Evolutionary conservation across 352 stramenopile genomes (phyloP).

Genomic region (Globisporangium heterothallicum): DNA sequence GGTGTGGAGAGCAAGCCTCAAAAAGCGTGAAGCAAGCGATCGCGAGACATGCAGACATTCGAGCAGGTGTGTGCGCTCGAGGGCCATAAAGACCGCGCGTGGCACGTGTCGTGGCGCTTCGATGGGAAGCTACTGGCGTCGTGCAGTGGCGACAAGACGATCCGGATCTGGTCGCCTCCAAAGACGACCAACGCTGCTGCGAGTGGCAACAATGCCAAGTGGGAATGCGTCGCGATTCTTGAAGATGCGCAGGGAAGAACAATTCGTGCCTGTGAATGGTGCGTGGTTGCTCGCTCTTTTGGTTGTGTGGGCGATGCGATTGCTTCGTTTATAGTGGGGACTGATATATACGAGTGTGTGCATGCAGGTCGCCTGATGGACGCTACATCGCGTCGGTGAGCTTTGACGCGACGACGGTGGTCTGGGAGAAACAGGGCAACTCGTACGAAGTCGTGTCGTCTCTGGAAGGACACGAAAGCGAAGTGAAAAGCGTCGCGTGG

Average conservation of each 20-base stretch:
- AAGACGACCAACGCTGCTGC: no score
- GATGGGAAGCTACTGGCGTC: conserved; percentile 85
- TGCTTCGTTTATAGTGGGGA: neutral
- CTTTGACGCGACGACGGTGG: conserved; percentile 94
- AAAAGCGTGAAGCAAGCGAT: neutral
- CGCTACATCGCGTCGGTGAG: conserved; percentile 91
- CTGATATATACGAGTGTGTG: neutral
- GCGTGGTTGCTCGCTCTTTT: neutral
- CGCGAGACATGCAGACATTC: conserved; percentile 16
- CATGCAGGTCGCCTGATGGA: conserved; percentile 58
- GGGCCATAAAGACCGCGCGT: conserved; percentile 87
- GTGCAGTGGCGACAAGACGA: conserved; percentile 88
- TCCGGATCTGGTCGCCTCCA: conserved; percentile 72
- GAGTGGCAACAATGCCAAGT: conserved; percentile 31
- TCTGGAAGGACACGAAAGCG: conserved; percentile 97
- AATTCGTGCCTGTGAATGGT: conserved; percentile 94
- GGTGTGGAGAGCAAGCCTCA: neutral
- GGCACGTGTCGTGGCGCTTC: conserved; percentile 88
- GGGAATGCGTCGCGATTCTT: conserved; percentile 89
- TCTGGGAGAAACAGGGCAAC: conserved; percentile 89
- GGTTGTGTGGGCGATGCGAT: neutral
- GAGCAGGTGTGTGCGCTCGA: conserved; percentile 57
- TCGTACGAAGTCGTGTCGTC: conserved; percentile 93
- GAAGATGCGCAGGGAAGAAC: conserved; percentile 93
- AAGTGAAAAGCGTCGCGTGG: conserved; percentile 97